Evolutionary conservation across 2,329 filamentous ascomycete species (phyloP).

Genomic region (Epichloe gansuensis): DNA sequence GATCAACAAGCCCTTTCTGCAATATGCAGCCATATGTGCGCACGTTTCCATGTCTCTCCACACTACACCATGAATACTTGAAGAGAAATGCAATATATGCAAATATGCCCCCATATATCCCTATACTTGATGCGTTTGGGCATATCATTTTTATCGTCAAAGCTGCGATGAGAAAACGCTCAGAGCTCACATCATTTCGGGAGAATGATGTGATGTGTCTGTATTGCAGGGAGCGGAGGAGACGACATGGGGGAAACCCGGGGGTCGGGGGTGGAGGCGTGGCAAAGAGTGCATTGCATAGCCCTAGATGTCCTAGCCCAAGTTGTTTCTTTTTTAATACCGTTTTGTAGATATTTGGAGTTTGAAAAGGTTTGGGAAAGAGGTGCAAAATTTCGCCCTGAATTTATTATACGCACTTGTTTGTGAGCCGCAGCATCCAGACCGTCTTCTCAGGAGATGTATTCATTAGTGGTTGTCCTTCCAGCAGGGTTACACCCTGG

Average conservation of each 20-base stretch:
- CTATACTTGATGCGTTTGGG: too few relatives aligned
- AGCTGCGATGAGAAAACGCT: too few relatives aligned
- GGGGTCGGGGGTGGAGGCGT: too few relatives aligned
- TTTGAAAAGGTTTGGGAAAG: constrained; percentile 5
- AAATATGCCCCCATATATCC: too few relatives aligned
- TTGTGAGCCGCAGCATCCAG: too few relatives aligned
- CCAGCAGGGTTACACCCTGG: too few relatives aligned
- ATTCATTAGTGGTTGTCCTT: too few relatives aligned
- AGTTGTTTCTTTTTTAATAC: neutral
- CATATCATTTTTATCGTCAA: too few relatives aligned
- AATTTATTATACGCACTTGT: neutral
- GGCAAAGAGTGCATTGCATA: neutral
- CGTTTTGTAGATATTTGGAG: constrained; percentile 13
- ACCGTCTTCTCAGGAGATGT: too few relatives aligned
- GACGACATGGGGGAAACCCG: neutral
- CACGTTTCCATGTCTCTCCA: too few relatives aligned
- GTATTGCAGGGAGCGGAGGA: constrained; percentile 20
- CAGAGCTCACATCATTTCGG: too few relatives aligned
- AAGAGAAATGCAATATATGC: neutral
- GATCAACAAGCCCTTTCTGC: neutral
- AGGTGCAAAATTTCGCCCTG: constrained; percentile 6
- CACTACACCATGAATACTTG: neutral
- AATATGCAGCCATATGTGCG: neutral
- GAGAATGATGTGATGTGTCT: too few relatives aligned
- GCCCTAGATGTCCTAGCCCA: neutral